phyloP scores from a whole-genome alignment of 1,284 basidiomycete species.

The Leccinum ponderosum region DNA sequence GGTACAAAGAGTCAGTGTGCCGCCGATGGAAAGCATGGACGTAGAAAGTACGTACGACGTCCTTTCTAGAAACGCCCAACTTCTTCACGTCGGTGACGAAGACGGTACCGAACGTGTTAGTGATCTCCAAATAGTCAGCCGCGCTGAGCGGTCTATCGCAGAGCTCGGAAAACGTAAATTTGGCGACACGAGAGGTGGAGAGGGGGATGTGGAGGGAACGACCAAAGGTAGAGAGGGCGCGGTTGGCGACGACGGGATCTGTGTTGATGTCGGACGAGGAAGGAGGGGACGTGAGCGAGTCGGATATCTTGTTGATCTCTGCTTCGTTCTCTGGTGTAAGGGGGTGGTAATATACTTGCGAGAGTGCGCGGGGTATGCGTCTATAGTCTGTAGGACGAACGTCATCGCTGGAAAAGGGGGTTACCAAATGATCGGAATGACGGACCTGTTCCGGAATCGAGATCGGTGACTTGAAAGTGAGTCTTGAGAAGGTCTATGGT shows the following conservation, averaged over 20 bases:
- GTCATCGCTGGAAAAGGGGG: constrained; percentile 1
- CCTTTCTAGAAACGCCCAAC: constrained; percentile 87
- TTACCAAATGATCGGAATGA: background rate
- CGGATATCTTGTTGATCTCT: constrained; percentile 85
- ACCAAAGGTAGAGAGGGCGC: constrained; percentile 87
- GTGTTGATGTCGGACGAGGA: constrained; percentile 16
- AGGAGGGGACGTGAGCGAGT: constrained; percentile 61
- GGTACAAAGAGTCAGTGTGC: background rate
- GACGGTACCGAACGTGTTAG: constrained; percentile 83
- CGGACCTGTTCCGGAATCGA: constrained; percentile 91
- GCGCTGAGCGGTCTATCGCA: constrained; percentile 92
- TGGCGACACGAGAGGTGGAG: constrained; percentile 77
- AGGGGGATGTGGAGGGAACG: constrained; percentile 79
- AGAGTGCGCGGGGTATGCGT: constrained; percentile 85
- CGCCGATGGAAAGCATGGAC: background rate
- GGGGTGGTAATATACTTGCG: constrained; percentile 90
- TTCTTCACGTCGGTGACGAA: constrained; percentile 89
- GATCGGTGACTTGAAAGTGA: constrained; percentile 84
- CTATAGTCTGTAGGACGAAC: constrained; percentile 75
- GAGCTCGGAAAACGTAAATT: constrained; percentile 86
- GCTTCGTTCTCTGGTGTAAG: constrained; percentile 61
- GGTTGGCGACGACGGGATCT: constrained; percentile 60
- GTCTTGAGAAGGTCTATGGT: constrained; percentile 93
- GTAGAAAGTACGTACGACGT: constrained; percentile 54
- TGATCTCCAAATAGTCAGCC: constrained; percentile 95